Conservation (phyloP, 148 eudicot genomes). For the Chenopodium formosanum region DNA sequence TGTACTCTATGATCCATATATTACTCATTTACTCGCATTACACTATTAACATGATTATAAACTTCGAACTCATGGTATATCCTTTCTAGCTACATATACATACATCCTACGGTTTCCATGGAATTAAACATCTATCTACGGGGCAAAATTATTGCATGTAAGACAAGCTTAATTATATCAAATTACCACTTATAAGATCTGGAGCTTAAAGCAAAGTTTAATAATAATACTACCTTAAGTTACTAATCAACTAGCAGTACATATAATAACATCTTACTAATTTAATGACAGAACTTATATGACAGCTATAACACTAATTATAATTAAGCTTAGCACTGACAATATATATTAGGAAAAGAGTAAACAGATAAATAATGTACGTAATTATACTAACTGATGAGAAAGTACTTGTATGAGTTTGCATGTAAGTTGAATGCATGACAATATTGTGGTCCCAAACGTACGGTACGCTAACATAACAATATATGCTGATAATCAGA, state of each 20-base stretch:
- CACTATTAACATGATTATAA: no score
- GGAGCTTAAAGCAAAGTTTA: not conserved
- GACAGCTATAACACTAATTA: not conserved
- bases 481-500: not conserved
- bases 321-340: not conserved
- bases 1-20: no score
- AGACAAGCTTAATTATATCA: not conserved
- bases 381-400: not conserved
- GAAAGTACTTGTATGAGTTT: not conserved
- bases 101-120: no score
- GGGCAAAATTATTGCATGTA: not conserved
- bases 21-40: no score
- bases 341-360: not conserved
- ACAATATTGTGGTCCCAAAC: constrained; percentile 16
- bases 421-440: constrained; percentile 9
- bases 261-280: not conserved
- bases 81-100: no score
- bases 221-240: no score
- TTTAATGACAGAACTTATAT: not conserved
- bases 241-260: no score
- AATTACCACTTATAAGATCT: not conserved
- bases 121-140: not conserved
- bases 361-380: not conserved
- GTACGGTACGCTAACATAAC: constrained; percentile 16
- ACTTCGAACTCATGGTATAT: no score